Base-by-base conservation (phyloP, 1,139 yeast genomes). In the Spathaspora sp. region DNA sequence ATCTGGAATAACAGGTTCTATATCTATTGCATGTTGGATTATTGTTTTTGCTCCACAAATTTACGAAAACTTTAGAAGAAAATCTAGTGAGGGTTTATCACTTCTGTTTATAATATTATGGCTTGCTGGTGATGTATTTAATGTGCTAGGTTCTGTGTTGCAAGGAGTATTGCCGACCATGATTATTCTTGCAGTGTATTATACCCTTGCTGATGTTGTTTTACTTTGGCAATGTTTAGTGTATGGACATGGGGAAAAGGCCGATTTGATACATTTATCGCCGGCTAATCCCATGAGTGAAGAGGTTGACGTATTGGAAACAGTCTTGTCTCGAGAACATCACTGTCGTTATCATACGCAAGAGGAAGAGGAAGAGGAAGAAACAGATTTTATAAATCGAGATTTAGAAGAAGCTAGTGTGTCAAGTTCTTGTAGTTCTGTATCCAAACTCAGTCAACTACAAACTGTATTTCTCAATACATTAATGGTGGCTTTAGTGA, bases 1-100 rank as follows among this genome's bases (percentile, higher is more conserved):
- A 36, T 86, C 95, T 60, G 96, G 96, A 4, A 86, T 89, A 50
- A 81, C 93, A 18, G 97, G 97, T 57, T 86, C 96, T 20, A 89
- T 93, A 41, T 91, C 98, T 15, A 80, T 93, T 39, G 96, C 97
- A 16, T 93, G 98, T 64, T 93, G 99, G 99, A 86, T 93, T 52
- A 90, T 93, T 45, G 98, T 93, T 20, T 93, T 93, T 72, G 95
- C 96, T 37, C 99, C 99, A 13, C 99, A 93, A 63, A 86, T 93
- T 40, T 91, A 89, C 64, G 97, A 93, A 62, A 91, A 91, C 46
- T 90, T 88, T 62, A 77, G 78, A 51, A 74, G 97, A 59, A 84
- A 87, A 62, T 82, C 90, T 31, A 82, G 95, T 2, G 97, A 90
- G 50, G 97, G 98, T 1, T 74, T 91, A 29, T 89, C 96, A 6